Conservation (phyloP, 352 stramenopile genomes). For the Phytopythium sindhum region DNA sequence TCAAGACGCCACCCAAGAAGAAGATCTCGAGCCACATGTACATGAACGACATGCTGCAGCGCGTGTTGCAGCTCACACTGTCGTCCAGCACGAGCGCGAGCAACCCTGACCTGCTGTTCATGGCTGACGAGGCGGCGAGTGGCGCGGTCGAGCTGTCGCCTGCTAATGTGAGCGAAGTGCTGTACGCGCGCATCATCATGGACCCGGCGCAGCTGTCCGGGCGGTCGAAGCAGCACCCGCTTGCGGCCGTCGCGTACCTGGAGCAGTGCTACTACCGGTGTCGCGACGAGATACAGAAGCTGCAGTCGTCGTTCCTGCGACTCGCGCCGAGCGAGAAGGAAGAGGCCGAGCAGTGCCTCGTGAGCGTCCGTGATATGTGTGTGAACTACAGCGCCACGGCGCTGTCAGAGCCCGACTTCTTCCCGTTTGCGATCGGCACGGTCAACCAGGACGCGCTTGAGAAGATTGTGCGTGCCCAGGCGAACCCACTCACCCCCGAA, state of each 20-base stretch:
- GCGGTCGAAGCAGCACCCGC: constrained; percentile 41
- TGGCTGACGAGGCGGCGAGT: constrained; percentile 30
- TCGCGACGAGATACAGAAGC: constrained; percentile 61
- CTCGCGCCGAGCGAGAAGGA: constrained; percentile 45
- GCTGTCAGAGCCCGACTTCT: constrained; percentile 83
- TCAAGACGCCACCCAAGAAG: constrained; percentile 36
- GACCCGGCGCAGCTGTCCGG: constrained; percentile 47
- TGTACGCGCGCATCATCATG: constrained; percentile 69
- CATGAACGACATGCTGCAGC: constrained; percentile 77
- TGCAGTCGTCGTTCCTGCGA: constrained; percentile 61
- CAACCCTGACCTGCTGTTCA: constrained; percentile 28
- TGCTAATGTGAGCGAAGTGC: constrained; percentile 55
- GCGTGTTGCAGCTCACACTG: constrained; percentile 63
- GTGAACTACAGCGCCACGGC: constrained; percentile 85
- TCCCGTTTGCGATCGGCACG: constrained; percentile 62
- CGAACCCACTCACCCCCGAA: constrained; percentile 47
- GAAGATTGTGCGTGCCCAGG: constrained; percentile 58
- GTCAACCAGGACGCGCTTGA: constrained; percentile 71
- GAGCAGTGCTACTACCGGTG: constrained; percentile 76
- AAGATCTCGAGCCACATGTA: constrained; percentile 39
- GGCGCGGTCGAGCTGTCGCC: constrained; percentile 5
- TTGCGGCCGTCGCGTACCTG: constrained; percentile 66
- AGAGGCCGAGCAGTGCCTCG: constrained; percentile 44
- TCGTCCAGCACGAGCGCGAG: constrained; percentile 19
- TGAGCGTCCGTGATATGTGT: constrained; percentile 67